Conservation (phyloP, 164 flowering plant genomes). For the Buxus sempervirens region DNA sequence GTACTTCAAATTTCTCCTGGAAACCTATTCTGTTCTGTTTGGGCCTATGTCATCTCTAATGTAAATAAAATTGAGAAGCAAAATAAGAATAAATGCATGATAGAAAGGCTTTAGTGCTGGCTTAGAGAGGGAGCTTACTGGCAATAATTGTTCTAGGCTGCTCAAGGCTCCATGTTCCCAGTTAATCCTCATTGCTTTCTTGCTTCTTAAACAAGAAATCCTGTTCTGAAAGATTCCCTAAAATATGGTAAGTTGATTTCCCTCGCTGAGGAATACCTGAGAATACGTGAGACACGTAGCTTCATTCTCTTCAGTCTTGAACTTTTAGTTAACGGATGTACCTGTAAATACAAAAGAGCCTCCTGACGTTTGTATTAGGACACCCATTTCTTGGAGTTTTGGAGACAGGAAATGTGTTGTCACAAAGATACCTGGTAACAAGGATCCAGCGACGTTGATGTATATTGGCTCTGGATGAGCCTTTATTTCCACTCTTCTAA, state of each 20-base stretch:
- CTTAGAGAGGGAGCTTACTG: neutral
- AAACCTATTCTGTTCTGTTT: neutral
- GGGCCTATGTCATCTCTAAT: neutral
- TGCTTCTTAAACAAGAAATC: neutral
- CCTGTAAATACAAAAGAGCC: neutral
- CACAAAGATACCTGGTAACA: neutral
- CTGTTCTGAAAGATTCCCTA: conserved; percentile 1
- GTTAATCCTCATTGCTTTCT: neutral
- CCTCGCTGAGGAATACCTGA: neutral
- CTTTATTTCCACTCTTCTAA: neutral
- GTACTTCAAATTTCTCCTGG: neutral
- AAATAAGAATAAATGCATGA: neutral
- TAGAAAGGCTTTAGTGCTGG: neutral
- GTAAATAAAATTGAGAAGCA: neutral
- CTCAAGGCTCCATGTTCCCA: neutral
- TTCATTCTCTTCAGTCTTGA: neutral
- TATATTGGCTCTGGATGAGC: neutral
- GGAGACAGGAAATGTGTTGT: too few species aligned
- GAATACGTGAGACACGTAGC: neutral
- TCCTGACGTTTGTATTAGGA: neutral
- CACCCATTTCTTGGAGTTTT: neutral
- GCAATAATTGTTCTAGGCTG: neutral
- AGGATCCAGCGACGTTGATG: neutral
- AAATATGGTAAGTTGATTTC: neutral
- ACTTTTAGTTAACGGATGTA: too few species aligned